These are phyloP conservation scores for Triticum turgidum DNA, from an alignment of 176 grass and related monocot genomes.

Conservation along the genomic window DNA sequence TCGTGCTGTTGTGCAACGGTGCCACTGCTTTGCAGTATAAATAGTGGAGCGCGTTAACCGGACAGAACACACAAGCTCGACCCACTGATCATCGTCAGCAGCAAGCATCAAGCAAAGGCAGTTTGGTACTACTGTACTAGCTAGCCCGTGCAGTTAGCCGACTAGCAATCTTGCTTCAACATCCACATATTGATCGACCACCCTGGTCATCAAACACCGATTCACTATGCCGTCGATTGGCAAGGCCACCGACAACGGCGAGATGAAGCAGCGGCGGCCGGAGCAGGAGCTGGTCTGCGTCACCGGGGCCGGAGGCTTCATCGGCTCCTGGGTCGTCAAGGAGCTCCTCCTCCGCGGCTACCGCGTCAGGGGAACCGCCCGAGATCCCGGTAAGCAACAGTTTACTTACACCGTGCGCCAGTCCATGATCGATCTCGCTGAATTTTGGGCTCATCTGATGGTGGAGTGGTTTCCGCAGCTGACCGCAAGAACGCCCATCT, in stretches of 20 bases:
- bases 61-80: background rate
- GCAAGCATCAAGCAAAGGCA: too few species aligned
- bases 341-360: slow-evolving; percentile 48
- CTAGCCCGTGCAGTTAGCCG: too few species aligned
- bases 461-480: background rate
- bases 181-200: background rate
- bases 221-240: background rate
- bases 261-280: background rate
- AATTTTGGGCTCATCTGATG: background rate
- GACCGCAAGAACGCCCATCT: slow-evolving; percentile 50
- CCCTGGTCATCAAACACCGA: background rate
- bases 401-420: too few species aligned
- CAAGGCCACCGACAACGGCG: background rate
- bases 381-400: slow-evolving; percentile 32
- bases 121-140: too few species aligned
- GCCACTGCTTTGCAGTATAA: background rate
- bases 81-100: background rate
- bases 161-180: background rate
- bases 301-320: slow-evolving; percentile 52
- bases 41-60: background rate
- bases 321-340: slow-evolving; percentile 51
- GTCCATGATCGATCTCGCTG: too few species aligned
- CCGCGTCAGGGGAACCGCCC: slow-evolving; percentile 46
- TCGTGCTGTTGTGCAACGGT: too few species aligned
- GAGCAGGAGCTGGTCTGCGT: slow-evolving; percentile 41